Evolutionary conservation across 2,329 filamentous ascomycete genomes (phyloP).

Genomic region (Ophiocordyceps robertsii): DNA sequence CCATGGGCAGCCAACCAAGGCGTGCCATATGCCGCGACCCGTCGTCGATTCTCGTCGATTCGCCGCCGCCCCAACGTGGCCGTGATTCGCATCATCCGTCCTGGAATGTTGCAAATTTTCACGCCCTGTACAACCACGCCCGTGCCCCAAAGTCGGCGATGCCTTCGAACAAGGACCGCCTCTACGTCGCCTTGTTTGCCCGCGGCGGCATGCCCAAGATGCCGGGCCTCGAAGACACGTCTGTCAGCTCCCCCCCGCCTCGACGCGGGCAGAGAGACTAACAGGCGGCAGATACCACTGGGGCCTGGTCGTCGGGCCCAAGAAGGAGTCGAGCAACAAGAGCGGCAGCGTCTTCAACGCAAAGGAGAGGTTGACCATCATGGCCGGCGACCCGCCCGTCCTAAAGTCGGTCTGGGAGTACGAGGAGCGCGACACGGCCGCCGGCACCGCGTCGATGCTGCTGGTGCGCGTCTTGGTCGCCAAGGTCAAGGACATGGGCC

Average conservation of each 20-base stretch:
- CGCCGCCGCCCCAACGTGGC: too few species aligned
- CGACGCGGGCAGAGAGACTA: not conserved
- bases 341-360: not conserved
- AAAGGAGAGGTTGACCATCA: not conserved
- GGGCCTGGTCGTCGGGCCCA: not conserved
- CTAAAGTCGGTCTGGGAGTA: not conserved
- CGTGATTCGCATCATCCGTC: too few species aligned
- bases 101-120: too few species aligned
- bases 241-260: not conserved
- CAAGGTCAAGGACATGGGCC: not conserved
- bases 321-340: not conserved
- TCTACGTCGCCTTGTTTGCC: slow-evolving; percentile 1
- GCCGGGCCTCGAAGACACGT: slow-evolving; percentile 1
- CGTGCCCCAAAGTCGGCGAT: not conserved
- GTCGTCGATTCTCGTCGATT: too few species aligned
- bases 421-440: not conserved
- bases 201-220: not conserved
- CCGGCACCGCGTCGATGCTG: not conserved
- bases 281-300: not conserved
- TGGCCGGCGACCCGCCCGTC: not conserved
- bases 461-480: not conserved
- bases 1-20: too few species aligned
- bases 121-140: too few species aligned
- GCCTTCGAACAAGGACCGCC: slow-evolving; percentile 1
- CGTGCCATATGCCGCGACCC: too few species aligned